A percentile compares a stretch with the other conserved stretches of the same genome.
These are phyloP conservation scores for Myxozyma kluyveri DNA, from an alignment of 805 yeast species.

Conservation along the genomic window DNA sequence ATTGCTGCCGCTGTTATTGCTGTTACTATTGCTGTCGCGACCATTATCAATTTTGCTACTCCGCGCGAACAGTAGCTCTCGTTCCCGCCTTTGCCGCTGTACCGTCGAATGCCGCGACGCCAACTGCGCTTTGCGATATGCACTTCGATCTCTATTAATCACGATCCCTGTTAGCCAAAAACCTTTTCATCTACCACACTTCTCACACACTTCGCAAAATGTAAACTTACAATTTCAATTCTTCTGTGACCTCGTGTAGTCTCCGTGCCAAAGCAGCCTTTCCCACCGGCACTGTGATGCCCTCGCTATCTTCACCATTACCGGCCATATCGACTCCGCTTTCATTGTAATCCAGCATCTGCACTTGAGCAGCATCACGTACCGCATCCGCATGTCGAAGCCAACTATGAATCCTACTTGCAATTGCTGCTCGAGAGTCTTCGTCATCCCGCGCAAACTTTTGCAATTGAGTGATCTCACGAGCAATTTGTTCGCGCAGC, in stretches of 20 bases:
- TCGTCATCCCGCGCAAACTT: constrained; percentile 12
- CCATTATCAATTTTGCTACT: neutral
- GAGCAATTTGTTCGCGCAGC: constrained; percentile 7
- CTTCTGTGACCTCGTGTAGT: constrained; percentile 17
- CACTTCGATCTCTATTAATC: constrained; percentile 14
- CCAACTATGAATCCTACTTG: constrained; percentile 10
- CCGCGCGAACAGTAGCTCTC: constrained; percentile 10
- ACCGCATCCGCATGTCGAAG: constrained; percentile 21
- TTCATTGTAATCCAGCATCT: constrained; percentile 4
- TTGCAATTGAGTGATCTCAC: constrained; percentile 5
- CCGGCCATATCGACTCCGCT: neutral
- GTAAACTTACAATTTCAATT: constrained; percentile 14
- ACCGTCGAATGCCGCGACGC: constrained; percentile 11
- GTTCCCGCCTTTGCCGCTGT: constrained; percentile 7
- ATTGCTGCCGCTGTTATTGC: constrained; percentile 1
- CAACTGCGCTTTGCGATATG: constrained; percentile 33
- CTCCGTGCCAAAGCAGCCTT: constrained; percentile 1
- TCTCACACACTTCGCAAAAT: neutral
- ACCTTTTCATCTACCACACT: neutral
- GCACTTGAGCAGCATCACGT: constrained; percentile 12
- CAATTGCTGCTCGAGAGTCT: constrained; percentile 12
- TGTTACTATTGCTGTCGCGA: constrained; percentile 3
- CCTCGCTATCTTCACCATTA: neutral
- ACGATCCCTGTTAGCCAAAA: neutral
- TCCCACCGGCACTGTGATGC: neutral